A percentile compares a stretch with the other conserved stretches of the same genome.
Conservation (phyloP, 2,329 filamentous ascomycete species). For the Exophiala alcalophila region DNA sequence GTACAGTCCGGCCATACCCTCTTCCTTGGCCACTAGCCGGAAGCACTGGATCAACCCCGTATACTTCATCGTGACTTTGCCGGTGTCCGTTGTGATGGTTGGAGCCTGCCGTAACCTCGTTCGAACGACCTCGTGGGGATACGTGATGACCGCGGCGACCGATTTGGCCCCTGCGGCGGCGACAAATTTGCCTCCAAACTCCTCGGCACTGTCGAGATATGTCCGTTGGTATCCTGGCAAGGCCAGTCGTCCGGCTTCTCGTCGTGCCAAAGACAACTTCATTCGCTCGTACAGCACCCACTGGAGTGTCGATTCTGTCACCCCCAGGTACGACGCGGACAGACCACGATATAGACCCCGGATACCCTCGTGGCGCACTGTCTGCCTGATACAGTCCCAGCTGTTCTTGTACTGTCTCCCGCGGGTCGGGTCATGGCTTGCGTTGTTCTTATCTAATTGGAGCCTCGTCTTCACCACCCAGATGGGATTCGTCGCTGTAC, state of each 20-base stretch:
- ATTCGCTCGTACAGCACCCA: constrained; percentile 94
- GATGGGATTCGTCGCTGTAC: constrained; percentile 90
- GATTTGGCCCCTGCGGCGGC: constrained; percentile 84
- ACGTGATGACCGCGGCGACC: constrained; percentile 77
- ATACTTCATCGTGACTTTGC: constrained; percentile 70
- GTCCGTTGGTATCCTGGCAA: constrained; percentile 61
- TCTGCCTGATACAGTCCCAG: constrained; percentile 80
- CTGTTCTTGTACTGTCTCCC: constrained; percentile 79
- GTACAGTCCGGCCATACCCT: constrained; percentile 81
- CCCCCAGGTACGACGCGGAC: constrained; percentile 86
- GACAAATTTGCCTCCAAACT: constrained; percentile 74
- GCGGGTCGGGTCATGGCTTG: constrained; percentile 52
- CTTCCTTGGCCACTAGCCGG: constrained; percentile 79
- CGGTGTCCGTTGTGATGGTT: constrained; percentile 68
- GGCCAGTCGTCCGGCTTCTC: constrained; percentile 57
- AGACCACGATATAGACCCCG: constrained; percentile 83
- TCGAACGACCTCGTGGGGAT: constrained; percentile 87
- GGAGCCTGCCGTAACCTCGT: constrained; percentile 84
- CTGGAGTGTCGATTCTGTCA: constrained; percentile 84
- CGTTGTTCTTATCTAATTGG: constrained; percentile 84
- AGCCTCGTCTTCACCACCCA: constrained; percentile 94
- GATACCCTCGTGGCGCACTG: constrained; percentile 75
- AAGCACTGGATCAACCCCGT: constrained; percentile 87
- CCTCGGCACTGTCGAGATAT: constrained; percentile 69
- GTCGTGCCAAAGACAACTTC: constrained; percentile 67